phyloP scores from a whole-genome alignment of 2,329 filamentous ascomycete species.

The Penicillium vulpinum region DNA sequence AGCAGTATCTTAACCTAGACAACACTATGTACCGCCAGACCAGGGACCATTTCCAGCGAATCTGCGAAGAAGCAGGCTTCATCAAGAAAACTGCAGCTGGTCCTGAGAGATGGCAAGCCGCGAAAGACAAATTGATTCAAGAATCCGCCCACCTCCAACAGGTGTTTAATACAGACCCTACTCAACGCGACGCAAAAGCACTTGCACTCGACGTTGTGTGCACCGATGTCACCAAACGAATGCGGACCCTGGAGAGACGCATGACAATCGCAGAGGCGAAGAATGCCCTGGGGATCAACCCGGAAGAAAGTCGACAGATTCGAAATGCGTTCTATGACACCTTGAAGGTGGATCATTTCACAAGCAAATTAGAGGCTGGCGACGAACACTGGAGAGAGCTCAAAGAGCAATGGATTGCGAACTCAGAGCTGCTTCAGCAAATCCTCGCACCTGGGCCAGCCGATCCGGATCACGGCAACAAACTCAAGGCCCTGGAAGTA shows the following conservation, averaged over 20 bases:
- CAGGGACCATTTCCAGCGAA: conserved; percentile 66
- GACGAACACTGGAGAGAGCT: conserved; percentile 70
- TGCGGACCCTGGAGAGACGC: conserved; percentile 64
- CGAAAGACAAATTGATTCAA: conserved; percentile 66
- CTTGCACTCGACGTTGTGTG: conserved; percentile 77
- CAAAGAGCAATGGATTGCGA: conserved; percentile 66
- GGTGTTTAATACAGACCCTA: conserved; percentile 60
- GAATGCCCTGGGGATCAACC: conserved; percentile 67
- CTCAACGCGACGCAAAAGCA: conserved; percentile 61
- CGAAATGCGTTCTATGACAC: conserved; percentile 67
- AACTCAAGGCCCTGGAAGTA: conserved; percentile 66
- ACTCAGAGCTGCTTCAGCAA: conserved; percentile 56
- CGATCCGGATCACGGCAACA: conserved; percentile 56
- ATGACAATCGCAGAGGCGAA: conserved; percentile 76
- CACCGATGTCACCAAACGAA: conserved; percentile 77
- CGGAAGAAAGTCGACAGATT: conserved; percentile 65
- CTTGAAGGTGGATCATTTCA: conserved; percentile 66
- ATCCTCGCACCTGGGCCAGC: conserved; percentile 54
- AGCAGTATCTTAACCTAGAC: conserved; percentile 66
- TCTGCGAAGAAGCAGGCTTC: conserved; percentile 67
- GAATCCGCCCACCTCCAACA: conserved; percentile 64
- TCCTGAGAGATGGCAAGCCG: conserved; percentile 69
- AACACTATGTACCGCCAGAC: conserved; percentile 63
- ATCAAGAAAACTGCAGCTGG: conserved; percentile 75
- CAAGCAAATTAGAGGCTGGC: conserved; percentile 71